Percentiles rank a stretch among this genome's conserved stretches.
These are phyloP conservation scores for Monilinia fructigena DNA, from an alignment of 2,329 filamentous ascomycete species.

Conservation along the genomic window DNA sequence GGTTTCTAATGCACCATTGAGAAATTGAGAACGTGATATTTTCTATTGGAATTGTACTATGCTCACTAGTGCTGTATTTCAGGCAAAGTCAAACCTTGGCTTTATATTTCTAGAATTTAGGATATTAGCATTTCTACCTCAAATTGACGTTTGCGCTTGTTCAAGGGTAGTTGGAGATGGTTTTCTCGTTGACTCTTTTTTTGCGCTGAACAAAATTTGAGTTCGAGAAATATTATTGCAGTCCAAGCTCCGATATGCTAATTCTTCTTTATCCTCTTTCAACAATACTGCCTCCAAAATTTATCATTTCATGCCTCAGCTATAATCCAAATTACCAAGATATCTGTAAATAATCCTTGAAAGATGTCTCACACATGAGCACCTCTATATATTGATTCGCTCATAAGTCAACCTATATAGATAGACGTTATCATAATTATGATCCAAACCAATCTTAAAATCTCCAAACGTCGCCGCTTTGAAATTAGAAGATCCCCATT, in stretches of 20 bases:
- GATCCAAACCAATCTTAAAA: no score
- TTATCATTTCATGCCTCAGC: background rate
- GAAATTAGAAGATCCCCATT: background rate
- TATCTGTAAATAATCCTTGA: background rate
- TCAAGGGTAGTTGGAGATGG: background rate
- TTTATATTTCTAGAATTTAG: background rate
- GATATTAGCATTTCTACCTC: background rate
- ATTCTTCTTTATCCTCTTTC: background rate
- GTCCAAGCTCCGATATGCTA: background rate
- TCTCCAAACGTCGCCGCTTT: no score
- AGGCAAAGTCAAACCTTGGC: background rate
- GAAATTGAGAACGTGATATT: background rate
- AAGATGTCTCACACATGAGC: background rate
- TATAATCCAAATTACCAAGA: background rate
- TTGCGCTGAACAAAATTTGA: background rate
- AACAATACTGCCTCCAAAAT: background rate
- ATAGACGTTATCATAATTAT: background rate
- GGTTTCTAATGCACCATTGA: background rate
- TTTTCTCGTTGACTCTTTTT: background rate
- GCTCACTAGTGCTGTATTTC: background rate
- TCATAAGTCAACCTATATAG: no score
- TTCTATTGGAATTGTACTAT: background rate
- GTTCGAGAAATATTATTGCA: background rate
- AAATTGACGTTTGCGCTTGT: background rate
- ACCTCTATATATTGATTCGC: background rate